Conservation (phyloP, 164 flowering plant species). For the Litsea cubeba region DNA sequence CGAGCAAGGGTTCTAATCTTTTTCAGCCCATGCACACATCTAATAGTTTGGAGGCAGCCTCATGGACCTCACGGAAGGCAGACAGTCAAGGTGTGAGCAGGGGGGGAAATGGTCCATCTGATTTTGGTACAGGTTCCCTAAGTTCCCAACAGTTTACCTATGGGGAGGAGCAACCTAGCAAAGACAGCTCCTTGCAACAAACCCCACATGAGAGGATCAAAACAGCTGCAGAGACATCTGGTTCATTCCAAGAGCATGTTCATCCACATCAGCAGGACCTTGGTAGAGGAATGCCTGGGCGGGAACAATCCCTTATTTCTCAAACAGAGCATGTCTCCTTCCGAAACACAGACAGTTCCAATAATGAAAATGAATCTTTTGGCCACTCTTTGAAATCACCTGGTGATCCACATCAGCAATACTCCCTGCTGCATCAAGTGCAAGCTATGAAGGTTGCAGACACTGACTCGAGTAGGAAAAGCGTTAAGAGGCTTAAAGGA, state of each 20-base stretch:
- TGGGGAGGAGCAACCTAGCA: conserved; percentile 30
- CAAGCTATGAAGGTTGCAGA: conserved; percentile 49
- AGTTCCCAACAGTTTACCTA: conserved; percentile 23
- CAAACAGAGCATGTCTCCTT: conserved; percentile 9
- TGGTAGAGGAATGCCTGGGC: conserved; percentile 20
- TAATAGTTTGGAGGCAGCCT: conserved; percentile 26
- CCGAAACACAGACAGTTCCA: conserved; percentile 3
- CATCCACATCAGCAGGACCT: conserved; percentile 21
- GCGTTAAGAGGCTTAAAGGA: conserved; percentile 46
- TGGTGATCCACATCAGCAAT: conserved; percentile 30
- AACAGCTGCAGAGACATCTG: conserved; percentile 13
- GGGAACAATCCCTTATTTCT: conserved; percentile 11
- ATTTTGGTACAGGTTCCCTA: conserved; percentile 23
- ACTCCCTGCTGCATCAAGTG: conserved; percentile 61
- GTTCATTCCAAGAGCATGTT: conserved; percentile 15
- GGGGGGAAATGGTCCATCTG: conserved; percentile 26
- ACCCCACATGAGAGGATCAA: conserved; percentile 16
- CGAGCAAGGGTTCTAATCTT: conserved; percentile 25
- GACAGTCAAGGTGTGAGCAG: conserved; percentile 33
- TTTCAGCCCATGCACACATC: conserved; percentile 24
- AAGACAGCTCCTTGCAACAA: conserved; percentile 30
- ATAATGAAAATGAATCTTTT: conserved; percentile 52
- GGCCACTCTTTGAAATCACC: conserved; percentile 51
- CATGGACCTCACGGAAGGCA: conserved; percentile 21
- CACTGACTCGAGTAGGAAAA: conserved; percentile 43